Evolutionary conservation across 176 grass and related monocot genomes (phyloP).

Genomic region (Cenchrus purpureus): DNA sequence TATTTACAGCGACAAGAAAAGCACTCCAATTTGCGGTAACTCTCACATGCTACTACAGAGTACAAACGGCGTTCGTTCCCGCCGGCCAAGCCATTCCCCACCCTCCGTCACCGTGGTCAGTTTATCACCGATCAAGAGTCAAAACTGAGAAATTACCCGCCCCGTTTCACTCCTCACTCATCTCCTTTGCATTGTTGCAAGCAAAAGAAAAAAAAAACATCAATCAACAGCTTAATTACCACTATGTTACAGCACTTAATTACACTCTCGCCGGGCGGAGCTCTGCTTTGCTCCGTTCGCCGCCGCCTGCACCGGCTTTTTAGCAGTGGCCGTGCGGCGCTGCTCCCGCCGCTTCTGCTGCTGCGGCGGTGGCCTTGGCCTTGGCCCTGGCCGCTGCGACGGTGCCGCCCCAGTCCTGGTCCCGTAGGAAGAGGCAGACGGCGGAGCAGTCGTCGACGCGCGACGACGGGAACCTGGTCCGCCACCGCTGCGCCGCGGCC

Average conservation of each 20-base stretch:
- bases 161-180: neutral
- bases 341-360: neutral
- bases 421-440: constrained; percentile 80
- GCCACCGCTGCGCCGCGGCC: constrained; percentile 74
- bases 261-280: neutral
- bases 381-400: neutral
- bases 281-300: too few species aligned
- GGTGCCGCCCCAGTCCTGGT: constrained; percentile 32
- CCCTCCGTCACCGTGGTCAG: neutral
- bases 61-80: neutral
- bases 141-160: constrained; percentile 28
- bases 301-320: too few species aligned
- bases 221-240: neutral
- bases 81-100: neutral
- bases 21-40: neutral
- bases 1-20: too few species aligned
- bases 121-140: neutral
- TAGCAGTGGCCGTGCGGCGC: too few species aligned
- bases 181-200: neutral
- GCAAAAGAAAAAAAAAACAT: neutral
- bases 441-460: constrained; percentile 91
- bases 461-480: constrained; percentile 65
- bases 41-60: neutral
- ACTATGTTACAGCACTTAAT: constrained; percentile 26
- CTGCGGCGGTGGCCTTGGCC: neutral